Conservation (phyloP, 345 rosid genomes). For the Pistacia vera region DNA sequence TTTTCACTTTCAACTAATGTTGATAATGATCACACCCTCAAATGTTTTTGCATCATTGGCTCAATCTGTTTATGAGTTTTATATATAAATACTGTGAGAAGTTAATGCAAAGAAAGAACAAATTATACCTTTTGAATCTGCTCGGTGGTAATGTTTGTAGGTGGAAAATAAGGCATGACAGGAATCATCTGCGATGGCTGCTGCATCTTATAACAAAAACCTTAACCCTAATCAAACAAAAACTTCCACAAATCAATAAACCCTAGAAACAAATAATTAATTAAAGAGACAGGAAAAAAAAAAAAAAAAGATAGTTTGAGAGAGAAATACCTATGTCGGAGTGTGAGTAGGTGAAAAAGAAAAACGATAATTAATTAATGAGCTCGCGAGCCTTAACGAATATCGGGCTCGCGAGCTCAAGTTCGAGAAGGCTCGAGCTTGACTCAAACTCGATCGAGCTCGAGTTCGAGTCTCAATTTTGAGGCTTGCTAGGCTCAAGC, state of each 20-base stretch:
- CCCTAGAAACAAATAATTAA: not conserved
- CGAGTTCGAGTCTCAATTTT: too few relatives aligned
- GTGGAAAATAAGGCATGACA: conserved; percentile 69
- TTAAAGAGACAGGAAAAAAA: not conserved
- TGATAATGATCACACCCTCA: too few relatives aligned
- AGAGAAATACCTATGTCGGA: not conserved
- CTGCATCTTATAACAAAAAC: conserved; percentile 58
- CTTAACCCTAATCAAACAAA: conserved; percentile 24
- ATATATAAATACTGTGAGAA: not conserved
- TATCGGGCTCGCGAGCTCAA: too few relatives aligned
- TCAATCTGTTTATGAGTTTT: too few relatives aligned
- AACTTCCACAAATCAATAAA: conserved; percentile 15
- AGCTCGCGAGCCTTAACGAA: too few relatives aligned
- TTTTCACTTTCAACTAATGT: too few relatives aligned
- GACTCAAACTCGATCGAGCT: too few relatives aligned
- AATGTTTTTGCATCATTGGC: too few relatives aligned
- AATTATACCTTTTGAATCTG: conserved; percentile 87
- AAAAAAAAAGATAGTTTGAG: not conserved
- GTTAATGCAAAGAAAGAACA: conserved; percentile 8
- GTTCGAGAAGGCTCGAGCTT: too few relatives aligned
- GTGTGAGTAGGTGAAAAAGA: not conserved
- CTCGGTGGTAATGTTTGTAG: conserved; percentile 80
- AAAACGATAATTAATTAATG: too few relatives aligned
- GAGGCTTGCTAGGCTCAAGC: too few relatives aligned
- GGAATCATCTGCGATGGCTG: conserved; percentile 84